Evolutionary conservation across 345 rosid genomes (phyloP), one percentile per base, ranked within the genome.

Genomic region (Lepidium didymum): DNA sequence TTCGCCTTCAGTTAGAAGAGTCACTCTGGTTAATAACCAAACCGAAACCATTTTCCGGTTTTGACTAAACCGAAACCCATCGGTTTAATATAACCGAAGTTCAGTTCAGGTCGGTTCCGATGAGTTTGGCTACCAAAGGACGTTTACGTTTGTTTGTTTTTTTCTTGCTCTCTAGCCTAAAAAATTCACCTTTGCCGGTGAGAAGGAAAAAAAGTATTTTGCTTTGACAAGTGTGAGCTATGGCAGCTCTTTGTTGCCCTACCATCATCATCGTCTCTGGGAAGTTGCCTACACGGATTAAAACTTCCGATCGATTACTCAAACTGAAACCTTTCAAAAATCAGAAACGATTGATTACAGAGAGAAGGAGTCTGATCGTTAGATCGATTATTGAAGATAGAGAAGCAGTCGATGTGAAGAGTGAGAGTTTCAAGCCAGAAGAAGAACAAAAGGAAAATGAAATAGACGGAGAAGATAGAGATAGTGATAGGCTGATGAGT

Each of bases 331-430:
- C 56, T 25, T 62, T 66, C 21, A 75, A 60, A 44, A 52, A 16
- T 47, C 63, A 40, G 13, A 62, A 33, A 55, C 69, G 56, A 59
- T 66, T 62, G 16, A 36, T 46, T 5, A 59, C 31, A 37, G 62
- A 57, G 64, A 79, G 54, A 23, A 74, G 76, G 40, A 81, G 54
- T 8, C 79, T 82, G 85, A 75, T 73, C 31, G 70, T 70, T 40
- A 56, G 72, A 25, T 86, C 96, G 2, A 68, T 91, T 62, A 76
- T 74, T 3, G 83, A 81, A 71, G 93, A 88, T 62, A 83, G 69
- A 70, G 81, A 85, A 52, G 79, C 77, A 38, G 75, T 73, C 52
- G 74, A 81, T 8, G 62, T 67, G 37, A 78, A 77, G 19, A 59
- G 42, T 45, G 52, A 21, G 0, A 52, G 9, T 57, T 66, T 68